Conservation (phyloP, 257 asterid genomes). For the Solanum virginianum region DNA sequence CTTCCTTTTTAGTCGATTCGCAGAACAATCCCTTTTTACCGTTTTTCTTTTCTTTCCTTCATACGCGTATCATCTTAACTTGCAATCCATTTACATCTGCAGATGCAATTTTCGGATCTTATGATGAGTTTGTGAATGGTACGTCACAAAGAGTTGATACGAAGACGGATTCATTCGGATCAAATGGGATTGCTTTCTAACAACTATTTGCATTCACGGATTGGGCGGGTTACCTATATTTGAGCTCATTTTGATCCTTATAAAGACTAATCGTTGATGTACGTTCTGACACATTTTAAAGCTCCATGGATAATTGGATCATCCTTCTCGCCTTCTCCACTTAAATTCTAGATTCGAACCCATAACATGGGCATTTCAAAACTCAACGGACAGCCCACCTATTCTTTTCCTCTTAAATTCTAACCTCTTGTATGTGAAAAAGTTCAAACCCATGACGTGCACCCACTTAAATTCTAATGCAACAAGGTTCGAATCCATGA, state of each 20-base stretch:
- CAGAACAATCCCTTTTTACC: not conserved
- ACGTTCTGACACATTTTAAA: too few relatives aligned
- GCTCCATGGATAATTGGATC: too few relatives aligned
- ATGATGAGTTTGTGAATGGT: not conserved
- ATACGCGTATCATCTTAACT: not conserved
- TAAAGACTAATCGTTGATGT: too few relatives aligned
- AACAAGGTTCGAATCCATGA: not conserved
- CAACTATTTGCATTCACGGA: not conserved
- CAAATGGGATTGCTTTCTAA: not conserved
- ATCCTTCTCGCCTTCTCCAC: too few relatives aligned
- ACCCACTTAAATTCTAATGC: not conserved
- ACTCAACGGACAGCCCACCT: too few relatives aligned
- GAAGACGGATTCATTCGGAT: not conserved
- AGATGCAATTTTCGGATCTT: conserved; percentile 25
- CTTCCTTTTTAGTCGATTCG: not conserved
- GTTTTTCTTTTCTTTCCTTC: not conserved
- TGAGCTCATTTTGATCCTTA: too few relatives aligned
- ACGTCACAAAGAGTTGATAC: not conserved
- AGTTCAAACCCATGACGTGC: too few relatives aligned
- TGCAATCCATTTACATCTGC: not conserved
- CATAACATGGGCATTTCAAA: too few relatives aligned
- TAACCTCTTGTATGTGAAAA: too few relatives aligned
- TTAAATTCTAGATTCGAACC: too few relatives aligned
- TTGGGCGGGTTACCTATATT: too few relatives aligned
- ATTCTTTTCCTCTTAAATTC: too few relatives aligned